These are phyloP conservation scores for Tulasnella calospora DNA, from an alignment of 768 basidiomycete genomes.

Conservation along the genomic window DNA sequence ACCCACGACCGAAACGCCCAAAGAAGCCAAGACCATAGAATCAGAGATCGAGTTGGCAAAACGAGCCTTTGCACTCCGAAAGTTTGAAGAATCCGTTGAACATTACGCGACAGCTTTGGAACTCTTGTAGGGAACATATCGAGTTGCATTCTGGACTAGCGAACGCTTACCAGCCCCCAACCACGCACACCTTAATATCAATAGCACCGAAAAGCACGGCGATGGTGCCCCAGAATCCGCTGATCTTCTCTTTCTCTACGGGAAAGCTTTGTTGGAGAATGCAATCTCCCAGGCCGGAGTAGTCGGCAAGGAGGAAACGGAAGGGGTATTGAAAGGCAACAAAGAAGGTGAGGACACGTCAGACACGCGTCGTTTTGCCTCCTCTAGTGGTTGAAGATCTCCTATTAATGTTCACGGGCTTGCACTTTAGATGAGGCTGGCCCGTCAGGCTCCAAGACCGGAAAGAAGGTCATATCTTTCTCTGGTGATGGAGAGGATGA, in stretches of 20 bases:
- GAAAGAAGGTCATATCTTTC: constrained; percentile 50
- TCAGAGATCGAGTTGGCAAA: constrained; percentile 69
- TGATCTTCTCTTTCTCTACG: constrained; percentile 85
- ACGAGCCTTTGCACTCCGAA: constrained; percentile 81
- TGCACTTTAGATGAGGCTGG: constrained; percentile 9
- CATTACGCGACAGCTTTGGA: constrained; percentile 82
- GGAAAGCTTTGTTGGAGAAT: constrained; percentile 88
- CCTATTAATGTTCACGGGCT: background rate
- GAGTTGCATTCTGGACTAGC: background rate
- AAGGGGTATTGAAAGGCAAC: constrained; percentile 43
- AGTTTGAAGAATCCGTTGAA: constrained; percentile 81
- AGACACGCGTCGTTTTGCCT: background rate
- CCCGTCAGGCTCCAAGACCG: constrained; percentile 15
- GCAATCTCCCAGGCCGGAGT: constrained; percentile 82
- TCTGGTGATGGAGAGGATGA: constrained; percentile 60
- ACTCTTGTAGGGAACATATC: constrained; percentile 58
- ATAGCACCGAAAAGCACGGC: constrained; percentile 65
- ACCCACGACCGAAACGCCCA: constrained; percentile 6
- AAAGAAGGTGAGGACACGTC: constrained; percentile 30
- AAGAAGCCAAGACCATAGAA: constrained; percentile 40
- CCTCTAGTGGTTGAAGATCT: constrained; percentile 22
- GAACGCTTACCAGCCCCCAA: background rate
- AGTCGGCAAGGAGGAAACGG: constrained; percentile 79
- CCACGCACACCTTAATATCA: background rate
- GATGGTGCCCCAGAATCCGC: constrained; percentile 81